A percentile compares a stretch with the other conserved stretches of the same genome.
phyloP scores from a whole-genome alignment of 1,284 basidiomycete species.

The Dichomitus squalens region DNA sequence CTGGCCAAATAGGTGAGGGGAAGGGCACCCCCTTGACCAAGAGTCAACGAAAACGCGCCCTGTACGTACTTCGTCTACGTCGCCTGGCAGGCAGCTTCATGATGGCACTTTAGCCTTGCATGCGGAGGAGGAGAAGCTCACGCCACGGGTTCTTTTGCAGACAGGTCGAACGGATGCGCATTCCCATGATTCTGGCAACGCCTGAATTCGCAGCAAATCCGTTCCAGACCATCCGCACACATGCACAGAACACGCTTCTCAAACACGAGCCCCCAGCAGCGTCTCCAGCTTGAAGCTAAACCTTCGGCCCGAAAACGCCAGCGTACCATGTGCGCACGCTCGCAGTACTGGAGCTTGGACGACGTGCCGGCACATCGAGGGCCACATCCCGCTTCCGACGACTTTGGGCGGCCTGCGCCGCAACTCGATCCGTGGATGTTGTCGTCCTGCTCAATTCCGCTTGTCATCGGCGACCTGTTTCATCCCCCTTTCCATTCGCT shows the following conservation, averaged over 20 bases:
- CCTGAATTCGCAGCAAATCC: conserved; percentile 70
- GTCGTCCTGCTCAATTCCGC: conserved; percentile 1
- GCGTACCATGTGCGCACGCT: neutral
- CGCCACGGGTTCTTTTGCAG: conserved; percentile 39
- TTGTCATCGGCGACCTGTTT: conserved; percentile 10
- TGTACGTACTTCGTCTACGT: conserved; percentile 52
- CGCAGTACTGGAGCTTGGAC: neutral
- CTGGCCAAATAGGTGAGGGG: conserved; percentile 71
- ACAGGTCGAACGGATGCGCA: conserved; percentile 65
- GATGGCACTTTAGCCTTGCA: neutral
- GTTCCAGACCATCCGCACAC: conserved; percentile 77
- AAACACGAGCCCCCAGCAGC: conserved; percentile 41
- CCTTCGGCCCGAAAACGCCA: neutral
- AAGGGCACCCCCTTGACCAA: conserved; percentile 62
- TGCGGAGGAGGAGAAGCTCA: conserved; percentile 4
- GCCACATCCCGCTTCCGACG: neutral
- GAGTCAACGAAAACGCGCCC: conserved; percentile 64
- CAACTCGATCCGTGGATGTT: conserved; percentile 5
- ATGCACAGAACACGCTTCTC: conserved; percentile 78
- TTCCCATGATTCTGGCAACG: conserved; percentile 72
- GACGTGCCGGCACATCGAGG: neutral
- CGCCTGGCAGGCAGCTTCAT: neutral
- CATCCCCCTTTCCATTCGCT: neutral
- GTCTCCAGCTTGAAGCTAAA: conserved; percentile 4
- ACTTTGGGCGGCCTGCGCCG: neutral